A percentile compares a stretch with the other conserved stretches of the same genome.
Conservation (phyloP, 768 basidiomycete species). For the Xerocomus spinulosus region DNA sequence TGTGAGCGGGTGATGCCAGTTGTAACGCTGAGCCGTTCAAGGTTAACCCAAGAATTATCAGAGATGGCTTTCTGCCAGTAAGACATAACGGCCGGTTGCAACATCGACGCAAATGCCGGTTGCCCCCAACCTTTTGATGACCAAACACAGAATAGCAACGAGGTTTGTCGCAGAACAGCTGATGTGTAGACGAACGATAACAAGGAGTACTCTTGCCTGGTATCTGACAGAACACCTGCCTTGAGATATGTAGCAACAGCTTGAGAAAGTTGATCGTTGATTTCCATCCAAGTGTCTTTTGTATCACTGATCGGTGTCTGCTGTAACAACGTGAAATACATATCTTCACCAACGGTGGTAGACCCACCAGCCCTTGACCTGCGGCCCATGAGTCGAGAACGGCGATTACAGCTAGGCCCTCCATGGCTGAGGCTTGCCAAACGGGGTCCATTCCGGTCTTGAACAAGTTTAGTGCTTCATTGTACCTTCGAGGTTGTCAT, state of each 20-base stretch:
- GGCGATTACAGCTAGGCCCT: conserved; percentile 76
- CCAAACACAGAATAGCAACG: conserved; percentile 75
- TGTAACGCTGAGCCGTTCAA: conserved; percentile 62
- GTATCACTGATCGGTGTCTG: conserved; percentile 47
- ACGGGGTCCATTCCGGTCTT: conserved; percentile 69
- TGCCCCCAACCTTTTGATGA: conserved; percentile 86
- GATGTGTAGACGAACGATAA: conserved; percentile 63
- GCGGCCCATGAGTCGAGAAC: conserved; percentile 83
- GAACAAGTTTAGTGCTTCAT: conserved; percentile 77
- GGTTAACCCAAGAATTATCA: conserved; percentile 43
- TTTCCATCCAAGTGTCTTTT: conserved; percentile 73
- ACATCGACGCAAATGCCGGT: conserved; percentile 68
- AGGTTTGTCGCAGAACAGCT: conserved; percentile 66
- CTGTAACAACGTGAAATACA: conserved; percentile 33
- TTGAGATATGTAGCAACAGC: conserved; percentile 58
- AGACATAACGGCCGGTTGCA: conserved; percentile 57
- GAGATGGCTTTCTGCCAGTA: conserved; percentile 57
- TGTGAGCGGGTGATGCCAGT: conserved; percentile 68
- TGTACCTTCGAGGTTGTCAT: conserved; percentile 55
- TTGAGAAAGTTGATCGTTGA: conserved; percentile 70
- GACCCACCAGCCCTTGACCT: conserved; percentile 65
- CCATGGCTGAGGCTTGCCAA: conserved; percentile 88
- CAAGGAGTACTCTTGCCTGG: conserved; percentile 54
- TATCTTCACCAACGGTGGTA: not conserved
- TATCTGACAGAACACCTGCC: conserved; percentile 46